Conservation (phyloP, 352 stramenopile species). For the Pythium scleroteichum region DNA sequence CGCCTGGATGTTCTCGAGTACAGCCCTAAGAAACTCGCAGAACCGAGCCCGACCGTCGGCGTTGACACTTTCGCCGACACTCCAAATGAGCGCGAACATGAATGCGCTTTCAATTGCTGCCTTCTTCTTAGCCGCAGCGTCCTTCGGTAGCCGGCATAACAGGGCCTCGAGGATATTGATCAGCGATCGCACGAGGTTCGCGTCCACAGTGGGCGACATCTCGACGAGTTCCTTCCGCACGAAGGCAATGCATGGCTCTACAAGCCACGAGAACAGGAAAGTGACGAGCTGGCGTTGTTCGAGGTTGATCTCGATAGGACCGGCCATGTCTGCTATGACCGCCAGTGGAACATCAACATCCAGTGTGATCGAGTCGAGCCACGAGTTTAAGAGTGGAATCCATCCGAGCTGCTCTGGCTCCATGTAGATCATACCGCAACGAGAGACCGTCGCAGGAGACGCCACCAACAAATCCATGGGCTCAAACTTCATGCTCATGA, state of each 20-base stretch:
- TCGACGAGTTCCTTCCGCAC: constrained; percentile 87
- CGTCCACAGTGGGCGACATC: constrained; percentile 88
- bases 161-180: constrained; percentile 86
- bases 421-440: constrained; percentile 96
- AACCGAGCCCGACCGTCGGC: constrained; percentile 67
- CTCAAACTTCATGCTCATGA: constrained; percentile 97
- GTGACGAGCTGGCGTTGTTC: constrained; percentile 72
- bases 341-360: constrained; percentile 9
- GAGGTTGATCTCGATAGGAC: constrained; percentile 70
- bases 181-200: constrained; percentile 87
- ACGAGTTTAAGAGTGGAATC: constrained; percentile 88
- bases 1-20: constrained; percentile 71
- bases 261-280: constrained; percentile 86
- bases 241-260: constrained; percentile 90
- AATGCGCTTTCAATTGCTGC: constrained; percentile 78
- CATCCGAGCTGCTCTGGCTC: constrained; percentile 91
- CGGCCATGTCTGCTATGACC: constrained; percentile 23
- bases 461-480: constrained; percentile 93
- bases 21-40: constrained; percentile 79
- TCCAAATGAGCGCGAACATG: constrained; percentile 93
- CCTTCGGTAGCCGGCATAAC: constrained; percentile 63
- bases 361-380: constrained; percentile 75
- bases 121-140: constrained; percentile 75
- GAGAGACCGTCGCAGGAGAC: constrained; percentile 91
- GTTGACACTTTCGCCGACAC: constrained; percentile 81